Evolutionary conservation across 2,329 filamentous ascomycete species (phyloP).

Genomic region (Phyllosticta citriasiana): DNA sequence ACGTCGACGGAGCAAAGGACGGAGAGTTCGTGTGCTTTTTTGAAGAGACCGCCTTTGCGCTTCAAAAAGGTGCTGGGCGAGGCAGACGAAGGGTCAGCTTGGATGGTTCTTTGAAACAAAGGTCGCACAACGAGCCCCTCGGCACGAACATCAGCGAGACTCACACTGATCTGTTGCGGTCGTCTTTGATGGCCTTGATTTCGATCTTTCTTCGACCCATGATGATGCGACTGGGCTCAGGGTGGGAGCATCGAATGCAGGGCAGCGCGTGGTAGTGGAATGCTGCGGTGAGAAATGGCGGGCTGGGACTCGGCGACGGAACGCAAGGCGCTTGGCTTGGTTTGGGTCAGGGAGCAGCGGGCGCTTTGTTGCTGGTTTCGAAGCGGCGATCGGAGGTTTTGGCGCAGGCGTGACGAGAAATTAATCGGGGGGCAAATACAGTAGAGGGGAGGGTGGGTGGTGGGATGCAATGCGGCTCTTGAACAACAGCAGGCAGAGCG

Average conservation of each 20-base stretch:
- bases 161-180: conserved; percentile 95
- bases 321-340: conserved; percentile 6
- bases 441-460: background rate
- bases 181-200: conserved; percentile 99
- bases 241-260: conserved; percentile 7
- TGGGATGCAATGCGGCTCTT: conserved; percentile 11
- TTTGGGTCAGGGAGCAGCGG: background rate
- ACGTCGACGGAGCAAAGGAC: conserved; percentile 98
- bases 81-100: conserved; percentile 1
- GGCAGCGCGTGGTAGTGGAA: conserved; percentile 1
- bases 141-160: conserved; percentile 27
- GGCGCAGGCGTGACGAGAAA: background rate
- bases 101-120: conserved; percentile 16
- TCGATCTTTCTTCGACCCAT: conserved; percentile 99
- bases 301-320: conserved; percentile 1
- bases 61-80: conserved; percentile 83
- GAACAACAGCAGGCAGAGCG: conserved; percentile 3
- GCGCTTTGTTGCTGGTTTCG: conserved; percentile 5
- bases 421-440: background rate
- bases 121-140: background rate
- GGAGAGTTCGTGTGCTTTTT: conserved; percentile 97
- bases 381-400: background rate
- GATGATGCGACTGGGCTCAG: conserved; percentile 12
- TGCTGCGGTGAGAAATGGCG: background rate
- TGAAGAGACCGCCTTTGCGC: conserved; percentile 96